Evolutionary conservation across 2,329 filamentous ascomycete genomes (phyloP).

Genomic region (Colletotrichum tanaceti): DNA sequence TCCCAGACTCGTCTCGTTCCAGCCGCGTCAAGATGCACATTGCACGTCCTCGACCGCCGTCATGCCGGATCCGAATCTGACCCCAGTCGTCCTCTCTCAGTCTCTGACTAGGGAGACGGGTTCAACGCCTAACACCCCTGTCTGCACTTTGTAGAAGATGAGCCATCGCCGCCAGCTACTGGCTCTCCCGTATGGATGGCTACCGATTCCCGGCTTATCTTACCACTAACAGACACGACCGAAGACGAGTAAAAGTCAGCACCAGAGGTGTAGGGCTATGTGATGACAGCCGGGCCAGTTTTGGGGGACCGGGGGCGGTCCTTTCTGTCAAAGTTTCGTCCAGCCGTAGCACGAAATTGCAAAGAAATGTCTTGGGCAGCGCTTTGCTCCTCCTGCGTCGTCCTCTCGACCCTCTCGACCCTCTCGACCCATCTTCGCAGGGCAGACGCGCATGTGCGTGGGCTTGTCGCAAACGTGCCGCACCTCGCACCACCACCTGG

Average conservation of each 20-base stretch:
- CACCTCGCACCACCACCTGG: constrained; percentile 30
- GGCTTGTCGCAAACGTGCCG: constrained; percentile 32
- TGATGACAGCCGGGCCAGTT: background rate
- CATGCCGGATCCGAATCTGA: constrained; percentile 29
- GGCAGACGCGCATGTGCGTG: background rate
- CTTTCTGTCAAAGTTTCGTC: background rate
- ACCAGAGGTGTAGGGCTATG: constrained; percentile 9
- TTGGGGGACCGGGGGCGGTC: background rate
- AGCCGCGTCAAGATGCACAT: constrained; percentile 32
- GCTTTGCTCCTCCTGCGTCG: constrained; percentile 15
- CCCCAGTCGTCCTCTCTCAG: background rate
- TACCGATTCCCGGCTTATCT: background rate
- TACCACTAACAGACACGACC: background rate
- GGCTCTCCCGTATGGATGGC: background rate
- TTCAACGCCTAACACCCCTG: constrained; percentile 2
- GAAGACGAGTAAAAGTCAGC: constrained; percentile 17
- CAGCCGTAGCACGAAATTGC: background rate
- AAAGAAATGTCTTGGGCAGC: background rate
- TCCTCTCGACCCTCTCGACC: constrained; percentile 19
- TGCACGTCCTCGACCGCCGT: constrained; percentile 18
- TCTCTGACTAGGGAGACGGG: constrained; percentile 23
- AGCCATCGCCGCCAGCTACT: background rate
- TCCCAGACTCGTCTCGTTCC: constrained; percentile 40
- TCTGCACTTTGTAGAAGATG: background rate
- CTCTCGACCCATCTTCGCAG: constrained; percentile 10